Evolutionary conservation across 192 early-diverging fungal species (phyloP), one percentile per base, ranked within the genome.

Genomic region (Chytriomyces hyalinus): DNA sequence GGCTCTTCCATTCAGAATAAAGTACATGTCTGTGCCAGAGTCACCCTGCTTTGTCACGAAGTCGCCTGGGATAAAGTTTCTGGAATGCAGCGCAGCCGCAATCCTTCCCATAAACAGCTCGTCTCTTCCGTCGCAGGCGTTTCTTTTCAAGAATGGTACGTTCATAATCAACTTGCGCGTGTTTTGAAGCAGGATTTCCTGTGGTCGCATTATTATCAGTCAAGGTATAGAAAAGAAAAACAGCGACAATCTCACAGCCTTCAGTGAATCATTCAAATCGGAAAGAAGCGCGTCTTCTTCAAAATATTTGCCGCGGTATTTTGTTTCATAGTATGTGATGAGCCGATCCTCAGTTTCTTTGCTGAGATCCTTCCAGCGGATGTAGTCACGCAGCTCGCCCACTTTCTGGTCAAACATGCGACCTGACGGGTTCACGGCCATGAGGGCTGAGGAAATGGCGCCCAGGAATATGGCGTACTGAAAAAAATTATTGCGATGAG

Each of bases 351-450:
- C 44, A 4, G 80, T 47, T 3, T 74, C 47, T 20, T 53, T 36
- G 28, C 28, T 49, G 6, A 87, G 20, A 57, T 70, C 63, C 61
- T 87, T 87, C 75, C 81, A 83, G 2, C 43, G 59, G 74, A 85
- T 78, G 73, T 87, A 87, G 49, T 87, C 78, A 28, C 74, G 77
- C 4, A 87, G 78, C 75, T 87, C 83, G 44, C 85, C 86, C 36
- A 36, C 36, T 36, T 36, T 36, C 36, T 36, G 4, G 36, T 36
- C 36, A 36, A 36, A 36, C 36, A 77, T 53, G 6, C 78, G 64
- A 0, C 83, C 83, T 22, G 71, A 75, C 36, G 82, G 59, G 59
- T 87, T 82, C 28, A 87, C 15, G 8, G 24, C 10, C 50, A 76
- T 62, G 7, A 43, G 43, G 13, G 62, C 53, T 61, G 17, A 84